Conservation (phyloP, 2,329 filamentous ascomycete species). For the Alternaria sp. region DNA sequence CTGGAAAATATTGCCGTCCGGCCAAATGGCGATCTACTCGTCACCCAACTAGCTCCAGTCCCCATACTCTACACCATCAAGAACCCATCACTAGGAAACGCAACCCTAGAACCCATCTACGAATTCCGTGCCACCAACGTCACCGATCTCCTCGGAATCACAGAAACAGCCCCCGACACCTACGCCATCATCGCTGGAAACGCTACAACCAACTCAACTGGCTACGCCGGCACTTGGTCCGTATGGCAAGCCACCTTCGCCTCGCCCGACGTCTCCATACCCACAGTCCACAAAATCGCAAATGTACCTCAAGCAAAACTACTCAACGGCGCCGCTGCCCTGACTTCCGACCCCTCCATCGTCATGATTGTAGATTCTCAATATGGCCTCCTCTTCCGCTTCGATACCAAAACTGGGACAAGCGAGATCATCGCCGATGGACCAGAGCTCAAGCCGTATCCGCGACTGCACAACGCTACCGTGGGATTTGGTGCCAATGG, state of each 20-base stretch:
- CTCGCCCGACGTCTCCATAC: neutral
- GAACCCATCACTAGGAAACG: neutral
- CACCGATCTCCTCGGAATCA: slow-evolving; percentile 13
- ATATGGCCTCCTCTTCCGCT: neutral
- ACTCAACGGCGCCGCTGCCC: neutral
- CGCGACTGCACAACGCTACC: neutral
- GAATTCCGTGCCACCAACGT: slow-evolving; percentile 5
- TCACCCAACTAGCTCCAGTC: neutral
- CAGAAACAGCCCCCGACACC: slow-evolving; percentile 9
- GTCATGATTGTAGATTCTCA: neutral
- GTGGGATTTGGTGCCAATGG: slow-evolving; percentile 1
- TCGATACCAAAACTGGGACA: neutral
- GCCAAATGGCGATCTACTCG: slow-evolving; percentile 12
- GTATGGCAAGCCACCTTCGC: slow-evolving; percentile 6
- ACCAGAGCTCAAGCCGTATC: neutral
- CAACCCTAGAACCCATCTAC: slow-evolving; percentile 8
- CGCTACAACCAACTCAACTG: slow-evolving; percentile 6
- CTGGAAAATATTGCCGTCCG: slow-evolving; percentile 14
- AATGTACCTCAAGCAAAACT: slow-evolving; percentile 9
- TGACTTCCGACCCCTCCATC: neutral
- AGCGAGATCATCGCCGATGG: neutral
- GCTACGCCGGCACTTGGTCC: slow-evolving; percentile 12
- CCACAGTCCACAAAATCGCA: slow-evolving; percentile 5
- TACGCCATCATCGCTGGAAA: slow-evolving; percentile 16
- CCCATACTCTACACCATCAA: neutral